phyloP scores from a whole-genome alignment of 352 stramenopile genomes.

The Pythium periplocum region DNA sequence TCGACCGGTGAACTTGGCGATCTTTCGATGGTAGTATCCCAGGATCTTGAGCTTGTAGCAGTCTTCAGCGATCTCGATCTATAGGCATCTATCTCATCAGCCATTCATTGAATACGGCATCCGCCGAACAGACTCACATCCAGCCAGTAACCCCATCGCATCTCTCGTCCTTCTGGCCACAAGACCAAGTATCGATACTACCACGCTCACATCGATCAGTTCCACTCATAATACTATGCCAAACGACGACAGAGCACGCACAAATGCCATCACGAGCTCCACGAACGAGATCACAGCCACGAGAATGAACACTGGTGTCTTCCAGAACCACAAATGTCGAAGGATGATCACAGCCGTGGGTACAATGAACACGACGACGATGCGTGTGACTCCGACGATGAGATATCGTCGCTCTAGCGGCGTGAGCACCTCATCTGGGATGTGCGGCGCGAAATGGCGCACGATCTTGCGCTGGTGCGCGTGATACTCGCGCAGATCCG shows the following conservation, averaged over 20 bases:
- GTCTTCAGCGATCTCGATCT: conserved; percentile 70
- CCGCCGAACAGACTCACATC: conserved; percentile 27
- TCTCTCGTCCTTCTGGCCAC: conserved; percentile 63
- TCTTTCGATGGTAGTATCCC: conserved; percentile 83
- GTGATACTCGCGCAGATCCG: conserved; percentile 27
- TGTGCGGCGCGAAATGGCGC: conserved; percentile 60
- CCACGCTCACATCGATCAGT: neutral
- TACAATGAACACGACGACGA: conserved; percentile 46
- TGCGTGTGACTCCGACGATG: conserved; percentile 37
- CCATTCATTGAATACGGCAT: too few relatives aligned
- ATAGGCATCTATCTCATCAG: neutral
- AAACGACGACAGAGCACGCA: conserved; percentile 15
- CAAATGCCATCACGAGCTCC: conserved; percentile 43
- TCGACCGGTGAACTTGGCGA: conserved; percentile 56
- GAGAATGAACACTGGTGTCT: conserved; percentile 60
- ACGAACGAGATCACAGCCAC: conserved; percentile 43
- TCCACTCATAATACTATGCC: neutral
- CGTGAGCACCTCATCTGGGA: conserved; percentile 43
- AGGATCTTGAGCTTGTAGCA: conserved; percentile 77
- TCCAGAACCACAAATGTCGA: conserved; percentile 47
- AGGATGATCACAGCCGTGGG: conserved; percentile 43
- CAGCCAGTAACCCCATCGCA: conserved; percentile 68
- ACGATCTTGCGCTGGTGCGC: conserved; percentile 72
- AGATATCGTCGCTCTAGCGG: conserved; percentile 57
- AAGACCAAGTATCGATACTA: conserved; percentile 69